Conservation (phyloP, 768 basidiomycete species). For the Pleurotus pulmonarius region DNA sequence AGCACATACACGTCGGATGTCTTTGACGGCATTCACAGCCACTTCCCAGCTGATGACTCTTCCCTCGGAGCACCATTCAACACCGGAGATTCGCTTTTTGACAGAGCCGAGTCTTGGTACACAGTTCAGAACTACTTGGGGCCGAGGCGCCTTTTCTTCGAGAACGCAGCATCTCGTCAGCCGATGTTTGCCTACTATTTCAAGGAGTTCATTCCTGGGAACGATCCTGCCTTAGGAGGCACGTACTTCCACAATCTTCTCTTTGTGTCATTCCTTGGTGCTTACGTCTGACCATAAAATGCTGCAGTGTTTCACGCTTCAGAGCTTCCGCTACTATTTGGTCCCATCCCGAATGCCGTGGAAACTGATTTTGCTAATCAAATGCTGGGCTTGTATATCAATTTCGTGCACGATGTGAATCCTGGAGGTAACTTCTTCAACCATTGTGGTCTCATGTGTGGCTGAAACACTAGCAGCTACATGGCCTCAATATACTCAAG, state of each 20-base stretch:
- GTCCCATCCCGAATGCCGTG: constrained; percentile 37
- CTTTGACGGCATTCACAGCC: constrained; percentile 30
- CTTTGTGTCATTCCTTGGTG: background rate
- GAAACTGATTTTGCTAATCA: constrained; percentile 44
- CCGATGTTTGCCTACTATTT: constrained; percentile 55
- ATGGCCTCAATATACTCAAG: constrained; percentile 42
- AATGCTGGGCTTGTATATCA: constrained; percentile 51
- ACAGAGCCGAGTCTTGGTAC: constrained; percentile 55
- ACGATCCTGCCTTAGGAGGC: constrained; percentile 46
- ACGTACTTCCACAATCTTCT: background rate
- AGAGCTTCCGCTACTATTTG: constrained; percentile 46
- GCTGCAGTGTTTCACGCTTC: constrained; percentile 43
- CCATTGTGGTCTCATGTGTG: background rate
- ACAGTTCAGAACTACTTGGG: constrained; percentile 55
- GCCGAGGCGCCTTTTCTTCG: constrained; percentile 45
- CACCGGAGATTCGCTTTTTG: constrained; percentile 58
- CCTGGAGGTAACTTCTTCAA: constrained; percentile 43
- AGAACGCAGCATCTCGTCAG: constrained; percentile 41
- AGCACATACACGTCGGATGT: constrained; percentile 39
- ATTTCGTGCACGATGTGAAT: constrained; percentile 51
- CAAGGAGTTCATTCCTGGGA: constrained; percentile 54
- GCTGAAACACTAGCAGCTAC: constrained; percentile 22
- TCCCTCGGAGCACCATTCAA: constrained; percentile 47
- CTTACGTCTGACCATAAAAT: background rate
- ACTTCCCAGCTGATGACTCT: constrained; percentile 48